A percentile compares a stretch with the other conserved stretches of the same genome.
phyloP scores from a whole-genome alignment of 1,284 basidiomycete species.

The Trichosporon sp. region DNA sequence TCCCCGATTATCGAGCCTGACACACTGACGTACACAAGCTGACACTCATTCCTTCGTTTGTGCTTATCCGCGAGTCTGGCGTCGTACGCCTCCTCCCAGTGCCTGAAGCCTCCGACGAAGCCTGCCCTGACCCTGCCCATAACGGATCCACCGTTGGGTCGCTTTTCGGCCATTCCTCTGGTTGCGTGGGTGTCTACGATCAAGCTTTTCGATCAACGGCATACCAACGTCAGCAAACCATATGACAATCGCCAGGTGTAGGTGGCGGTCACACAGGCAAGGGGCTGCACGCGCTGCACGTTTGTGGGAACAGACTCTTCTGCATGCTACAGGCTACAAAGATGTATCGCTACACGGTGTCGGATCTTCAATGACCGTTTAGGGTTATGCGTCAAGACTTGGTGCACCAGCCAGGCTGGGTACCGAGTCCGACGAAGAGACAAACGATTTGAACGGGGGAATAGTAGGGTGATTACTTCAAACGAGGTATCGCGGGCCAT shows the following conservation, averaged over 20 bases:
- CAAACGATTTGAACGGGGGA: neutral
- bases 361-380: neutral
- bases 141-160: neutral
- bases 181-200: slow-evolving; percentile 9
- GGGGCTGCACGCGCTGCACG: neutral
- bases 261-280: neutral
- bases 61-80: slow-evolving; percentile 2
- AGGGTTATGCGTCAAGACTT: neutral
- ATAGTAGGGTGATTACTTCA: slow-evolving; percentile 17
- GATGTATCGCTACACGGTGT: slow-evolving; percentile 30
- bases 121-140: neutral
- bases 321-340: slow-evolving; percentile 32
- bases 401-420: neutral
- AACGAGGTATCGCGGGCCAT: neutral
- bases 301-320: slow-evolving; percentile 4
- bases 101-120: neutral
- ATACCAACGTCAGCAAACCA: neutral
- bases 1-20: slow-evolving; percentile 1
- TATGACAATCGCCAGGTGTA: neutral
- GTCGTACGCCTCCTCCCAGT: neutral
- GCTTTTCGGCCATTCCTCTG: slow-evolving; percentile 13
- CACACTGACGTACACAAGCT: neutral
- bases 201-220: neutral
- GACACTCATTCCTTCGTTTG: slow-evolving; percentile 6
- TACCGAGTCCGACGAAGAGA: neutral